Conservation (phyloP, 352 stramenopile genomes). For the Lagenidium sp. region DNA sequence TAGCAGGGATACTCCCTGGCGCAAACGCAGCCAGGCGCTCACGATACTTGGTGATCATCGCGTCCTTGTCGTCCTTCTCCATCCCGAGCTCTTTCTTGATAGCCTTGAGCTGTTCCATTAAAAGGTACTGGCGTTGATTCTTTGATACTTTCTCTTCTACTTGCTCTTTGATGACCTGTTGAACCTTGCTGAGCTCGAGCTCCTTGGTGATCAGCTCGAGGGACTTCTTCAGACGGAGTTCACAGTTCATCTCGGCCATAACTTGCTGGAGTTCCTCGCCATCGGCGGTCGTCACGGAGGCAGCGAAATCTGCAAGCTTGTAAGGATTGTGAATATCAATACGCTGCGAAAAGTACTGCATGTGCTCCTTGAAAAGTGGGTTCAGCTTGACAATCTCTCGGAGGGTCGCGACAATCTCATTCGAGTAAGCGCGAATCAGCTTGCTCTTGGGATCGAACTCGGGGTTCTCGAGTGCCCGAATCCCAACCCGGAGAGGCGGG, state of each 20-base stretch:
- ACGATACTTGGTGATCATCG: constrained; percentile 95
- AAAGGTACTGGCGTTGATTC: constrained; percentile 96
- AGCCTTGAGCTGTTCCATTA: constrained; percentile 98
- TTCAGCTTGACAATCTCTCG: constrained; percentile 97
- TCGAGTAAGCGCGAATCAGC: constrained; percentile 93
- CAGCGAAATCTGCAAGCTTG: constrained; percentile 97
- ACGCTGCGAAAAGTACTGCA: constrained; percentile 94
- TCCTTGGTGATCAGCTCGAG: constrained; percentile 97
- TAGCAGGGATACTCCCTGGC: constrained; percentile 51
- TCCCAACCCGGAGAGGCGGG: constrained; percentile 51
- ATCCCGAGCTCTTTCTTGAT: constrained; percentile 99
- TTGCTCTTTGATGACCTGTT: constrained; percentile 96
- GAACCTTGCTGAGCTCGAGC: constrained; percentile 92
- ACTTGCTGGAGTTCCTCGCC: constrained; percentile 89
- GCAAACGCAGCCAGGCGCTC: constrained; percentile 70
- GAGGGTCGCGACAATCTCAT: constrained; percentile 97
- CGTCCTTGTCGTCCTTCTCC: constrained; percentile 99
- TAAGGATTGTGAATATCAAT: constrained; percentile 96
- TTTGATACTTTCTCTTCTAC: constrained; percentile 91
- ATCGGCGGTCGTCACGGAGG: constrained; percentile 91
- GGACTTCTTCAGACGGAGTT: constrained; percentile 92
- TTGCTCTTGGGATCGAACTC: constrained; percentile 70
- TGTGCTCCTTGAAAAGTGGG: constrained; percentile 96
- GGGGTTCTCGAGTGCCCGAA: constrained; percentile 66
- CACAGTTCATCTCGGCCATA: constrained; percentile 94